Conservation (phyloP, 768 basidiomycete species). For the Nidularia pulvinata region DNA sequence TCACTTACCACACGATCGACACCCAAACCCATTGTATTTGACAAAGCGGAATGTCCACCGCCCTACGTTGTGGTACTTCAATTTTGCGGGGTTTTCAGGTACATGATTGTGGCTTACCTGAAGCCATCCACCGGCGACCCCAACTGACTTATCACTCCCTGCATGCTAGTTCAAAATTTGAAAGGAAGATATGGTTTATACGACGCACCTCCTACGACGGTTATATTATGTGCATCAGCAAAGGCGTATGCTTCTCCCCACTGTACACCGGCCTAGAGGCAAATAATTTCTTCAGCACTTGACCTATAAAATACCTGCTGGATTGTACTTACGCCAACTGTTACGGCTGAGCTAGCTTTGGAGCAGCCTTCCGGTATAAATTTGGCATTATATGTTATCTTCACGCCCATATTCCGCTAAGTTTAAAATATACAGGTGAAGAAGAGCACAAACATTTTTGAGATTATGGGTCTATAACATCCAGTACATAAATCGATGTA, state of each 20-base stretch:
- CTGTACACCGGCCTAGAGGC: conserved; percentile 39
- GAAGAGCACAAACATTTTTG: conserved; percentile 22
- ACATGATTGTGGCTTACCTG: conserved; percentile 14
- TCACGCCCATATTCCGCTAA: background rate
- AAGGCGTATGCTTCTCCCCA: conserved; percentile 42
- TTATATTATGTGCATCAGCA: conserved; percentile 41
- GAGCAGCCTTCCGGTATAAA: conserved; percentile 36
- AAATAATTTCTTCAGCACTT: background rate
- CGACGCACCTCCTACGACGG: conserved; percentile 38
- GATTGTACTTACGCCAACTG: conserved; percentile 29
- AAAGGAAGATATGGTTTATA: conserved; percentile 26
- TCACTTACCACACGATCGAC: conserved; percentile 41
- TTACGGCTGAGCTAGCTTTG: conserved; percentile 24
- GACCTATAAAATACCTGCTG: background rate
- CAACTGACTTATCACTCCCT: conserved; percentile 39
- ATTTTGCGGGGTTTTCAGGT: background rate
- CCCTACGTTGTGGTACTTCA: conserved; percentile 18
- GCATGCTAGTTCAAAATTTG: conserved; percentile 40
- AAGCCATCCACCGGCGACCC: conserved; percentile 39
- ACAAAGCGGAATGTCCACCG: conserved; percentile 42
- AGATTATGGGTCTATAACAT: conserved; percentile 34
- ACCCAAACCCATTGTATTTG: conserved; percentile 43
- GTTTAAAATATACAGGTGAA: background rate
- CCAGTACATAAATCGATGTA: too few relatives aligned
- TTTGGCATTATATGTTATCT: conserved; percentile 30